These are phyloP conservation scores for Tremellales sp. DNA, from an alignment of 1,284 basidiomycete genomes.

Conservation along the genomic window DNA sequence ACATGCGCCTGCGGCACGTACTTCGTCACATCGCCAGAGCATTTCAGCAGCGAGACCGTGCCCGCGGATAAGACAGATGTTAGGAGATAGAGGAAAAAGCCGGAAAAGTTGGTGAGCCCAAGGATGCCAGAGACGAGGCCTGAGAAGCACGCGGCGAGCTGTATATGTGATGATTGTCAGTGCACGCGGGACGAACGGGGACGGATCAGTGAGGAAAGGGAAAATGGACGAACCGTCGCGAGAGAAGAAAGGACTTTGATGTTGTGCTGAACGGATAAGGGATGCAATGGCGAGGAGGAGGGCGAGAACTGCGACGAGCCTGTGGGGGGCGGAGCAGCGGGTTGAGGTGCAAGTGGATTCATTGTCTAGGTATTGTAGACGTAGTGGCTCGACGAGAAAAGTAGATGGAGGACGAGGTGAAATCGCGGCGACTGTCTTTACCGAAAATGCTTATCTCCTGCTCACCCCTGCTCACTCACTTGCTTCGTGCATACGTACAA, in stretches of 20 bases:
- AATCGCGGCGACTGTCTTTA: no score
- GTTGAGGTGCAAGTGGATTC: constrained; percentile 27
- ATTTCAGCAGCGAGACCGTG: constrained; percentile 65
- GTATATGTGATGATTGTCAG: constrained; percentile 1
- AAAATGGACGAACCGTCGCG: constrained; percentile 32
- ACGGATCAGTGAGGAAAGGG: neutral
- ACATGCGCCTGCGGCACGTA: constrained; percentile 36
- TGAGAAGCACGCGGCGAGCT: constrained; percentile 70
- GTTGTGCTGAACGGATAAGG: constrained; percentile 69
- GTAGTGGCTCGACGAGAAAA: no score
- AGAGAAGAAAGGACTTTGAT: constrained; percentile 53
- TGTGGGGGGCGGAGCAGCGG: constrained; percentile 15
- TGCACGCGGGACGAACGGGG: neutral
- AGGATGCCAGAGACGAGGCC: constrained; percentile 80
- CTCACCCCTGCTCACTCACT: no score
- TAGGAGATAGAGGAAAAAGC: constrained; percentile 70
- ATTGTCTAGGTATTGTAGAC: no score
- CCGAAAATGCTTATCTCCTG: no score
- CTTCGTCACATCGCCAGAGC: constrained; percentile 52
- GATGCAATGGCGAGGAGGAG: constrained; percentile 53
- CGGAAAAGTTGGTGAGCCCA: constrained; percentile 74
- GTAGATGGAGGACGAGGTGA: no score
- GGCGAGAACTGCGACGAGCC: constrained; percentile 32
- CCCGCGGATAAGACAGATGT: constrained; percentile 64
- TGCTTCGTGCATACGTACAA: no score